Evolutionary conservation across 495 filamentous ascomycete genomes (phyloP).

Genomic region (Neurospora tetraspora): DNA sequence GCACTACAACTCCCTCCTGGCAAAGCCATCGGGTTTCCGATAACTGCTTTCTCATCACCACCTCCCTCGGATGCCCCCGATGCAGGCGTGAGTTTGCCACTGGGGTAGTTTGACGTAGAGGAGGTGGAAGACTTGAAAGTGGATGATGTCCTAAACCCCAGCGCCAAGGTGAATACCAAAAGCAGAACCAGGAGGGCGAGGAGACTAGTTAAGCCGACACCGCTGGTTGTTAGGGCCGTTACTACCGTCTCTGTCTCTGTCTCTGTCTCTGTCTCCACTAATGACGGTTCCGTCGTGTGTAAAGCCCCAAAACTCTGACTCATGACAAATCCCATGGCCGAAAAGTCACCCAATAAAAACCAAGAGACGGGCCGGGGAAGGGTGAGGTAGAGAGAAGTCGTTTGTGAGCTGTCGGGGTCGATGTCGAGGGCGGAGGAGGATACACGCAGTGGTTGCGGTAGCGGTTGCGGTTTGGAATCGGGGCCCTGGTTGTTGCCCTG

Average conservation of each 20-base stretch:
- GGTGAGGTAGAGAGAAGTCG: constrained; percentile 28
- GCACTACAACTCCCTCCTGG: constrained; percentile 30
- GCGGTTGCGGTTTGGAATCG: not conserved
- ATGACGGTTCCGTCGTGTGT: not conserved
- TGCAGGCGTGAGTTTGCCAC: not conserved
- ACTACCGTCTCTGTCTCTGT: not conserved
- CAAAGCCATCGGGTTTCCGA: constrained; percentile 33
- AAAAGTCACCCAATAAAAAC: constrained; percentile 26
- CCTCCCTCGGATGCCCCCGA: not conserved
- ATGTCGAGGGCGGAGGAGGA: constrained; percentile 20
- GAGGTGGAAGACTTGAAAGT: not conserved
- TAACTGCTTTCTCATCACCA: not conserved
- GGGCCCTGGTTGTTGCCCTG: constrained; percentile 1
- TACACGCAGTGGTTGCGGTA: constrained; percentile 25
- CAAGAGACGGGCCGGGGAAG: constrained; percentile 30
- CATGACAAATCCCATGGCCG: constrained; percentile 25
- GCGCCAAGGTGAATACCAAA: constrained; percentile 15
- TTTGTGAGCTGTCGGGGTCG: constrained; percentile 23
- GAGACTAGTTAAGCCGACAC: constrained; percentile 23
- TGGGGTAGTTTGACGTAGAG: constrained; percentile 9
- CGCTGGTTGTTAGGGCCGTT: constrained; percentile 22
- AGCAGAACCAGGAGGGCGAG: constrained; percentile 24
- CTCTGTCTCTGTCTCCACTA: not conserved
- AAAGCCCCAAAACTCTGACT: constrained; percentile 23
- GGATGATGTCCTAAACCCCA: constrained; percentile 27